Conservation (phyloP, 257 asterid species). For the Nicotiana obtusifolia region DNA sequence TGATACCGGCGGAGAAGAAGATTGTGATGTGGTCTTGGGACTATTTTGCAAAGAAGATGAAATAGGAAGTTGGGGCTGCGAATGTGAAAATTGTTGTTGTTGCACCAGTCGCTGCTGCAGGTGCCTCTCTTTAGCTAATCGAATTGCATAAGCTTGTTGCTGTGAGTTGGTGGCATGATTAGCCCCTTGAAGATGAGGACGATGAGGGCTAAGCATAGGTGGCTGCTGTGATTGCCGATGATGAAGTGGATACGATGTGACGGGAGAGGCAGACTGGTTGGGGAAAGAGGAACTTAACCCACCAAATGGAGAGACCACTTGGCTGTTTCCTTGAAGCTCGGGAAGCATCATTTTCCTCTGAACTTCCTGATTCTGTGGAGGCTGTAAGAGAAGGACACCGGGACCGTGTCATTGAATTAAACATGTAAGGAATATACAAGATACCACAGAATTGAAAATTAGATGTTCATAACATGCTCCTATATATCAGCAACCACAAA, state of each 20-base stretch:
- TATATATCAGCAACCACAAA: neutral
- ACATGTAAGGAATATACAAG: neutral
- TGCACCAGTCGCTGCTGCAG: conserved; percentile 49
- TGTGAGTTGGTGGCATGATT: conserved; percentile 58
- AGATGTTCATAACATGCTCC: neutral
- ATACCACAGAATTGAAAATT: neutral
- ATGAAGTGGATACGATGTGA: conserved; percentile 32
- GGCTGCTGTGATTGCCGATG: conserved; percentile 41
- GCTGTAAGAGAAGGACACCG: conserved; percentile 31
- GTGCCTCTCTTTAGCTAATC: conserved; percentile 78
- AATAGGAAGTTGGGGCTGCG: conserved; percentile 59
- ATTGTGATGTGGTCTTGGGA: conserved; percentile 47
- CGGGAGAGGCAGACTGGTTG: conserved; percentile 38
- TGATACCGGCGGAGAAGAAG: conserved; percentile 43
- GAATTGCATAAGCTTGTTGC: conserved; percentile 71
- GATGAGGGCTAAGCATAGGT: conserved; percentile 30
- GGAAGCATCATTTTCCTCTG: conserved; percentile 59
- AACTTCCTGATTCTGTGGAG: conserved; percentile 57
- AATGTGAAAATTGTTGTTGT: conserved; percentile 48
- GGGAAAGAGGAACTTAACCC: conserved; percentile 31
- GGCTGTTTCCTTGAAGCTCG: conserved; percentile 50
- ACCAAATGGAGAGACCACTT: conserved; percentile 33
- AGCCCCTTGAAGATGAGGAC: conserved; percentile 54
- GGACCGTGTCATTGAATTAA: neutral
- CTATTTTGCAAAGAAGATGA: conserved; percentile 57